phyloP scores from a whole-genome alignment of 2,329 filamentous ascomycete genomes.

The Apiospora malaysiana region DNA sequence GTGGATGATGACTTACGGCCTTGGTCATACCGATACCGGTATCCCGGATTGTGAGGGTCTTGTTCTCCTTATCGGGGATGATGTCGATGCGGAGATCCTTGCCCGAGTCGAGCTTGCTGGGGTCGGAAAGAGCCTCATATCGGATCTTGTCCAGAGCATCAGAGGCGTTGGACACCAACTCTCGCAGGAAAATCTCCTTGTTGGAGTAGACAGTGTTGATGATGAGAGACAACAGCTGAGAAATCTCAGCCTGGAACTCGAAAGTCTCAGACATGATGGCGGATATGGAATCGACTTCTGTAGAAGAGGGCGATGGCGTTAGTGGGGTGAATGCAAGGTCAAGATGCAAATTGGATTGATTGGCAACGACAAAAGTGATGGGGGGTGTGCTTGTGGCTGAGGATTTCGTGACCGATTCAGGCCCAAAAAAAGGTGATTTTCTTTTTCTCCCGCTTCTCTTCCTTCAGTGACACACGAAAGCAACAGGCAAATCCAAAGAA shows the following conservation, averaged over 20 bases:
- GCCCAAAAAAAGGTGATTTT: too few relatives aligned
- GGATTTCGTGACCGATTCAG: background rate
- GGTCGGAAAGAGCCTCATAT: slow-evolving; percentile 97
- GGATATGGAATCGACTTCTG: slow-evolving; percentile 28
- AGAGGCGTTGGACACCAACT: slow-evolving; percentile 97
- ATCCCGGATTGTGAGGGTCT: slow-evolving; percentile 97
- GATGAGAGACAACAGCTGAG: slow-evolving; percentile 98
- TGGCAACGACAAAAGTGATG: slow-evolving; percentile 5
- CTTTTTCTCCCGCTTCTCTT: background rate
- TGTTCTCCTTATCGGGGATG: slow-evolving; percentile 95
- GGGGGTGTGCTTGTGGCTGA: background rate
- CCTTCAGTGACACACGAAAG: background rate
- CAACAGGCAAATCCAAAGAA: background rate
- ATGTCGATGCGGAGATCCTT: slow-evolving; percentile 99
- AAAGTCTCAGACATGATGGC: slow-evolving; percentile 93
- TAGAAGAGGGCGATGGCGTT: background rate
- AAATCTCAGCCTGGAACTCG: slow-evolving; percentile 99
- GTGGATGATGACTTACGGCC: slow-evolving; percentile 71
- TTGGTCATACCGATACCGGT: slow-evolving; percentile 99
- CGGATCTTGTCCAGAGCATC: slow-evolving; percentile 99
- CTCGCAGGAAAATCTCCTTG: slow-evolving; percentile 99
- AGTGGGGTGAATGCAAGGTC: slow-evolving; percentile 1
- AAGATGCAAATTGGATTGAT: background rate
- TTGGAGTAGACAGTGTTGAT: slow-evolving; percentile 99
- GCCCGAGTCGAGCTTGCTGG: slow-evolving; percentile 93